phyloP scores from a whole-genome alignment of 1,284 basidiomycete species.

The Ceratobasidium sp. region DNA sequence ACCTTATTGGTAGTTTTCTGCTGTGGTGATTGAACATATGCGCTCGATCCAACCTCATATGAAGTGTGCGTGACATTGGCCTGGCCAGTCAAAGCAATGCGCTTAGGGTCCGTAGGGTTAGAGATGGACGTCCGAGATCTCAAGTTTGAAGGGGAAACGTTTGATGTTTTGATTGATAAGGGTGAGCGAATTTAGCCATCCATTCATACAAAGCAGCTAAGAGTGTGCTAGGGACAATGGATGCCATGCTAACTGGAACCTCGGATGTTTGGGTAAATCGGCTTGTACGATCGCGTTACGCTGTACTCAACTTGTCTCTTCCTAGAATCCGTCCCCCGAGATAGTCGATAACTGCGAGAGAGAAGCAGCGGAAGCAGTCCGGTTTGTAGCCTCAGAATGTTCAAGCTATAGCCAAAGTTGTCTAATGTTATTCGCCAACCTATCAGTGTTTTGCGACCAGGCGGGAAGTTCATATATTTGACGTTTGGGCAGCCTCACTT shows the following conservation, averaged over 20 bases:
- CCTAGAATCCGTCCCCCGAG: constrained; percentile 79
- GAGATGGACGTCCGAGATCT: constrained; percentile 88
- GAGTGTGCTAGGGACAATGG: constrained; percentile 75
- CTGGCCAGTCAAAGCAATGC: not conserved
- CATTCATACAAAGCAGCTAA: constrained; percentile 16
- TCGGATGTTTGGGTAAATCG: constrained; percentile 83
- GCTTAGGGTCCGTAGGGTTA: constrained; percentile 60
- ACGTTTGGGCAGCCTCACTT: constrained; percentile 95
- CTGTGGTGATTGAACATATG: constrained; percentile 84
- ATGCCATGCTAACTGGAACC: constrained; percentile 89
- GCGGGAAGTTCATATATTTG: constrained; percentile 78
- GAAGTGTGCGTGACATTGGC: constrained; percentile 63
- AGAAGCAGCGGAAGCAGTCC: constrained; percentile 81
- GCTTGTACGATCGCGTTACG: not conserved
- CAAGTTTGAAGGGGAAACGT: constrained; percentile 67
- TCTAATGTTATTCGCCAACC: not conserved
- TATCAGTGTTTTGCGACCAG: constrained; percentile 65
- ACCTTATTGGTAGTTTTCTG: constrained; percentile 67
- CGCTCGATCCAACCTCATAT: constrained; percentile 72
- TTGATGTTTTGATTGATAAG: constrained; percentile 92
- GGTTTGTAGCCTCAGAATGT: constrained; percentile 55
- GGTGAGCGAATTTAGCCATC: constrained; percentile 52
- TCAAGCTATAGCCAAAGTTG: not conserved
- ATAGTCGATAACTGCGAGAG: constrained; percentile 76
- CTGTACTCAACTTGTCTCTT: not conserved